Evolutionary conservation across 139 green algal species (phyloP).

Genomic region (Penium margaritaceum): DNA sequence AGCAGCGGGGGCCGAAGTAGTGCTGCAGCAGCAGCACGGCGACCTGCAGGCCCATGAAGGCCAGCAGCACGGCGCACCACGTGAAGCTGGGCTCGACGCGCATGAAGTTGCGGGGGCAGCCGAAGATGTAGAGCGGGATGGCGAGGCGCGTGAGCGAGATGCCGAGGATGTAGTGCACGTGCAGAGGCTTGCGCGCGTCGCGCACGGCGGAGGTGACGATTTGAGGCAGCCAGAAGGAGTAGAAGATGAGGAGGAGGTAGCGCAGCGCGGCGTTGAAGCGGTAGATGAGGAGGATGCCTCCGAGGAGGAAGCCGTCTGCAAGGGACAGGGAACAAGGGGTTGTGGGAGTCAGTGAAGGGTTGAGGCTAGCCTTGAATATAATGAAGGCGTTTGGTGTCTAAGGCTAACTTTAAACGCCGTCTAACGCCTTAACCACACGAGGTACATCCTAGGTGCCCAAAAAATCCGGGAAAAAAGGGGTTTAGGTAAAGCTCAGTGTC

Average conservation of each 20-base stretch:
- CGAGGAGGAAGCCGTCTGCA: constrained; percentile 47
- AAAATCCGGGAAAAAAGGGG: too few relatives aligned
- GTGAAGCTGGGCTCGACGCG: constrained; percentile 25
- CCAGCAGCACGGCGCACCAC: constrained; percentile 22
- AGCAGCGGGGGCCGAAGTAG: constrained; percentile 61
- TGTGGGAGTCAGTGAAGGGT: too few relatives aligned
- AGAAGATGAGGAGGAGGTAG: constrained; percentile 49
- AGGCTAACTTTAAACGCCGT: too few relatives aligned
- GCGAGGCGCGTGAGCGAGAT: constrained; percentile 57
- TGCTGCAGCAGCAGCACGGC: constrained; percentile 61
- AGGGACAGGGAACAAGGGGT: too few relatives aligned
- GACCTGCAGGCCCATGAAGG: constrained; percentile 52
- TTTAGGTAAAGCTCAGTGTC: too few relatives aligned
- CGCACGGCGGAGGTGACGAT: constrained; percentile 59
- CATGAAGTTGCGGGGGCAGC: constrained; percentile 49
- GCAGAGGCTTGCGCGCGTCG: constrained; percentile 63
- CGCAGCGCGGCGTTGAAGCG: constrained; percentile 17
- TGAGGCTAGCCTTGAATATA: too few relatives aligned
- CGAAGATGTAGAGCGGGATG: constrained; percentile 71
- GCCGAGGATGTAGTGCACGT: constrained; percentile 68
- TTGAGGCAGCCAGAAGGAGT: constrained; percentile 79
- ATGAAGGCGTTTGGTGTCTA: too few relatives aligned
- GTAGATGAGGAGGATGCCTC: constrained; percentile 53
- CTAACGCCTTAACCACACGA: too few relatives aligned
- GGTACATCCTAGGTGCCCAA: too few relatives aligned